These are phyloP conservation scores for Malus sylvestris DNA, from an alignment of 306 rosid genomes.

Conservation along the genomic window DNA sequence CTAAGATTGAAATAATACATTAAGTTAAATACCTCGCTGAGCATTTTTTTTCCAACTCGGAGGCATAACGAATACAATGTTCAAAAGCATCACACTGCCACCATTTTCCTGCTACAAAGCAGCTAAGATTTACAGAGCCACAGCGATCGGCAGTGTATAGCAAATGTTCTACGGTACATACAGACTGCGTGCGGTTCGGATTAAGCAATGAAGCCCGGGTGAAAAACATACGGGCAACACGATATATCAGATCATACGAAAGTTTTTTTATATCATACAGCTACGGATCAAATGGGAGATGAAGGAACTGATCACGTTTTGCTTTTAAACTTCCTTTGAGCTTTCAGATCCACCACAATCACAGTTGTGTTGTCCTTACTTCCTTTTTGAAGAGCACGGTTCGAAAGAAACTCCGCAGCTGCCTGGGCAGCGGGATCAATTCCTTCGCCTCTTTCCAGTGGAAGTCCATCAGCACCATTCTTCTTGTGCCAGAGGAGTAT, in stretches of 20 bases:
- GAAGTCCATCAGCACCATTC: constrained; percentile 39
- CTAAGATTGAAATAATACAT: constrained; percentile 21
- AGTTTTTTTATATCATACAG: neutral
- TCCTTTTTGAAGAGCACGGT: constrained; percentile 78
- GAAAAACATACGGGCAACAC: constrained; percentile 63
- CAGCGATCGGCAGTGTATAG: constrained; percentile 23
- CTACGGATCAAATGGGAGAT: neutral
- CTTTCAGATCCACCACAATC: constrained; percentile 76
- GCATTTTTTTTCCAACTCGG: constrained; percentile 37
- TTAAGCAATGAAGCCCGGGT: constrained; percentile 44
- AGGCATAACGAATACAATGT: constrained; percentile 58
- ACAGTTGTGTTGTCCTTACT: constrained; percentile 83
- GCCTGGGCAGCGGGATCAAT: constrained; percentile 89
- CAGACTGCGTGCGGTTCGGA: constrained; percentile 36
- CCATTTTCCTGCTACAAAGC: constrained; percentile 27
- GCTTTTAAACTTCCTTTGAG: constrained; percentile 77
- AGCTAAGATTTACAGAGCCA: constrained; percentile 59
- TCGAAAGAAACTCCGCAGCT: constrained; percentile 73
- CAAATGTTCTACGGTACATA: constrained; percentile 39
- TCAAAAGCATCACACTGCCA: constrained; percentile 23
- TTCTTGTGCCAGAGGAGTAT: constrained; percentile 82
- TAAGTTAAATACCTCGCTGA: constrained; percentile 50
- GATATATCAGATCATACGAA: constrained; percentile 30
- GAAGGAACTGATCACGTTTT: constrained; percentile 38
- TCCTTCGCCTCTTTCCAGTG: constrained; percentile 57